Conservation (phyloP, 192 early-diverging fungal genomes). For the Gigaspora rosea region DNA sequence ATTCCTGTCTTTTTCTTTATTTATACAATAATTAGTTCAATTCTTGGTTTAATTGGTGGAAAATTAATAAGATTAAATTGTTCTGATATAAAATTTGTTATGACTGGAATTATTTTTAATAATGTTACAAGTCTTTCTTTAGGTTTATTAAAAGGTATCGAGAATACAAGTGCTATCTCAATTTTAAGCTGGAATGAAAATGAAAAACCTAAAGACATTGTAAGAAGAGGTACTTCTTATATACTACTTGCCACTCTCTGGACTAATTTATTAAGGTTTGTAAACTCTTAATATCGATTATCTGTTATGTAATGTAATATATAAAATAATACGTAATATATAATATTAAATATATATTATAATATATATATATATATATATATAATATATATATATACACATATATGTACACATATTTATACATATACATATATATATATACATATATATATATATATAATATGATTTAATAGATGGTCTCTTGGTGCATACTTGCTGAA, state of each 20-base stretch:
- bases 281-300: not conserved
- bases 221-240: constrained; percentile 27
- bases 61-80: constrained; percentile 21
- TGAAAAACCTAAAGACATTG: constrained; percentile 12
- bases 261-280: constrained; percentile 28
- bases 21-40: not conserved
- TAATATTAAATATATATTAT: too few relatives aligned
- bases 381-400: too few relatives aligned
- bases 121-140: constrained; percentile 31
- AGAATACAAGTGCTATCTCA: constrained; percentile 10
- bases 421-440: too few relatives aligned
- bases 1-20: constrained; percentile 20
- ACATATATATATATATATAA: too few relatives aligned
- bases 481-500: constrained; percentile 31
- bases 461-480: constrained; percentile 1
- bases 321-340: too few relatives aligned
- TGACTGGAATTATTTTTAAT: constrained; percentile 34
- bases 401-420: too few relatives aligned
- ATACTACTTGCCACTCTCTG: constrained; percentile 23
- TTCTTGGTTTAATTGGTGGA: constrained; percentile 25
- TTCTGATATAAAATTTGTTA: constrained; percentile 23
- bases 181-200: constrained; percentile 7
- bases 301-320: not conserved
- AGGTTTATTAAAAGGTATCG: constrained; percentile 31
- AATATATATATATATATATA: too few relatives aligned